Percentiles rank a stretch among this genome's conserved stretches.
These are phyloP conservation scores for Yamadazyma triangularis DNA, from an alignment of 1,139 yeast species.

Conservation along the genomic window DNA sequence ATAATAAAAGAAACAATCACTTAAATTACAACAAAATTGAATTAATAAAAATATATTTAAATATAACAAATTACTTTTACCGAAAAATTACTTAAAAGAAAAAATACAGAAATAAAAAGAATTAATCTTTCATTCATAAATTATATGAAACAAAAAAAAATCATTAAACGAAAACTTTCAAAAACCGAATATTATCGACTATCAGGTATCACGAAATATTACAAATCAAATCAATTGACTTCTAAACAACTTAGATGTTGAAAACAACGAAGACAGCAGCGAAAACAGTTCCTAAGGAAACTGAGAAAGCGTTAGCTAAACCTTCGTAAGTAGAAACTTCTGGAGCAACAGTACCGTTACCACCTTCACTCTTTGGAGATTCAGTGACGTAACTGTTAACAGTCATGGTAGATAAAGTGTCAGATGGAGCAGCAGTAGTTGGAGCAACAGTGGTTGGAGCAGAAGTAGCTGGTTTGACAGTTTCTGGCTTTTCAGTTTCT, in stretches of 20 bases:
- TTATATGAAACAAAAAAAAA: too few species aligned
- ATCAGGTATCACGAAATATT: conserved; percentile 1
- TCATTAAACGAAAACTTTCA: conserved; percentile 1
- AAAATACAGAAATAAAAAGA: conserved; percentile 1
- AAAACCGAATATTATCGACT: too few species aligned
- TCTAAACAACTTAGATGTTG: conserved; percentile 7
- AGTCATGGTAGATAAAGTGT: conserved; percentile 2
- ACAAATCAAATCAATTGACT: neutral
- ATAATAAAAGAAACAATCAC: conserved; percentile 1
- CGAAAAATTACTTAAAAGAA: conserved; percentile 1
- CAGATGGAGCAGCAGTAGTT: conserved; percentile 1
- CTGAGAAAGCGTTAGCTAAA: conserved; percentile 14
- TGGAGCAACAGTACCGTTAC: conserved; percentile 4
- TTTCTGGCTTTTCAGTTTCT: conserved; percentile 2
- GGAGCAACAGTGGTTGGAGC: conserved; percentile 8
- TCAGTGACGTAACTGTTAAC: conserved; percentile 2
- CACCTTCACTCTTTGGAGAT: conserved; percentile 1
- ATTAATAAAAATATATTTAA: too few species aligned
- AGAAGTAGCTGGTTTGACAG: conserved; percentile 3
- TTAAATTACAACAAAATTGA: neutral
- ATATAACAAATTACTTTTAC: neutral
- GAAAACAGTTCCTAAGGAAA: conserved; percentile 17
- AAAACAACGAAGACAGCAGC: conserved; percentile 17
- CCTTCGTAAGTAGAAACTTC: conserved; percentile 12
- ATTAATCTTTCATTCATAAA: conserved; percentile 1